Base-by-base conservation (phyloP, 2,329 filamentous ascomycete species). In the Aureobasidium subglaciale region DNA sequence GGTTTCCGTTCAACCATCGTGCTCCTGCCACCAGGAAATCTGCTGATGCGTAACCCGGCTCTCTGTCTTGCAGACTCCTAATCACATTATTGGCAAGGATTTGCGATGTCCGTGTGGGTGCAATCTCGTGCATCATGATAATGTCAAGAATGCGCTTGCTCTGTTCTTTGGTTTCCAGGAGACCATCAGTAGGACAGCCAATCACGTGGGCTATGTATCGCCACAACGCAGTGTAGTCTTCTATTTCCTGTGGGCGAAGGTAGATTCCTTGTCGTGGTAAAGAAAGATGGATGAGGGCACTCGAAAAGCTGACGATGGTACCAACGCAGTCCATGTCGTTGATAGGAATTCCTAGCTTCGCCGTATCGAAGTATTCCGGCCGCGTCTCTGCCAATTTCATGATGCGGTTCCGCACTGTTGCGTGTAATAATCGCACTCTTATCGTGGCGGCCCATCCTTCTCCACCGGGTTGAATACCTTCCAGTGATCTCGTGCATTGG, bases 81-180 rank as follows among this genome's bases (percentile, higher is more conserved):
- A 92, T 84, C 63, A 91, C 86, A 65, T 91, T 92, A 68, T 86
- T 86, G 3, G 86, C 86, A 24, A 92, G 75, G 6, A 84, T 74
- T 42, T 77, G 76, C 0, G 81, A 85, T 18, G 79, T 86, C 0
- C 76, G 70, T 0, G 81, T 84, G 0, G 88, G 87, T 24, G 79
- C 66, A 18, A 90, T 77, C 67, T 91, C 87, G 25, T 83, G 77
- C 25, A 81, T 70, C 16, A 88, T 68, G 1, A 90, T 71, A 0
- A 79, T 81, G 62, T 91, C 86, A 80, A 90, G 85, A 64, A 83
- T 78, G 2, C 73, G 73, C 60, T 78, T 82, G 2, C 84, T 83
- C 30, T 75, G 73, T 5, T 71, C 70, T 0, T 80, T 75, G 0
- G 76, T 80, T 1, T 75, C 74, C 64, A 90, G 83, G 60, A 76